Percentiles rank a stretch among this genome's conserved stretches.
Evolutionary conservation across 768 basidiomycete genomes (phyloP).

Genomic region (Vararia minispora): DNA sequence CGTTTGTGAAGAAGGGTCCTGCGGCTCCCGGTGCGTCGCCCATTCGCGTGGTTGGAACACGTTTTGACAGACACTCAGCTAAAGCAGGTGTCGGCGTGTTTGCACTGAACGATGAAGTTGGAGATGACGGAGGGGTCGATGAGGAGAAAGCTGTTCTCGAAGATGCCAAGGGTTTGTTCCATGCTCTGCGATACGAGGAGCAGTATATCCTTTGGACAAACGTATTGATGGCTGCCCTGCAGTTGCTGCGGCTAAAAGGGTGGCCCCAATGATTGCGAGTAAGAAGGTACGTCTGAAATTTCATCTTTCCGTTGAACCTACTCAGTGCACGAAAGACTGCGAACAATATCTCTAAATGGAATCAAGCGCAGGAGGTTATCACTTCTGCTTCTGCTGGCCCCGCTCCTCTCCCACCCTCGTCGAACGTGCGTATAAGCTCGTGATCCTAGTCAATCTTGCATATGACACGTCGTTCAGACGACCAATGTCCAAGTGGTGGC

Average conservation of each 20-base stretch:
- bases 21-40: slow-evolving; percentile 13
- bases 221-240: slow-evolving; percentile 22
- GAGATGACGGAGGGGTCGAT: slow-evolving; percentile 32
- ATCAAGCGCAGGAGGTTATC: slow-evolving; percentile 86
- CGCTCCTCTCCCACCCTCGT: slow-evolving; percentile 13
- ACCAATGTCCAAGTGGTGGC: slow-evolving; percentile 3
- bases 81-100: slow-evolving; percentile 2
- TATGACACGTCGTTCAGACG: slow-evolving; percentile 6
- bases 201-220: slow-evolving; percentile 15
- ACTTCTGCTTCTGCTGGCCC: slow-evolving; percentile 19
- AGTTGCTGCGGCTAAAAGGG: slow-evolving; percentile 50
- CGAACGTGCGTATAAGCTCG: slow-evolving; percentile 1
- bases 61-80: background rate
- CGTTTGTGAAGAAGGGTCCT: slow-evolving; percentile 12
- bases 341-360: slow-evolving; percentile 95
- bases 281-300: slow-evolving; percentile 51
- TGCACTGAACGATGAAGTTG: slow-evolving; percentile 31
- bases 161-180: slow-evolving; percentile 40
- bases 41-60: slow-evolving; percentile 2
- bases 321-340: slow-evolving; percentile 49
- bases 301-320: background rate
- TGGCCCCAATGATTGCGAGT: slow-evolving; percentile 74
- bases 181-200: slow-evolving; percentile 17
- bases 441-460: background rate
- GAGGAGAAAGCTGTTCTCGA: slow-evolving; percentile 18